Conservation (phyloP, 371 early-diverging fungal species). For the Rhizopus stolonifer region DNA sequence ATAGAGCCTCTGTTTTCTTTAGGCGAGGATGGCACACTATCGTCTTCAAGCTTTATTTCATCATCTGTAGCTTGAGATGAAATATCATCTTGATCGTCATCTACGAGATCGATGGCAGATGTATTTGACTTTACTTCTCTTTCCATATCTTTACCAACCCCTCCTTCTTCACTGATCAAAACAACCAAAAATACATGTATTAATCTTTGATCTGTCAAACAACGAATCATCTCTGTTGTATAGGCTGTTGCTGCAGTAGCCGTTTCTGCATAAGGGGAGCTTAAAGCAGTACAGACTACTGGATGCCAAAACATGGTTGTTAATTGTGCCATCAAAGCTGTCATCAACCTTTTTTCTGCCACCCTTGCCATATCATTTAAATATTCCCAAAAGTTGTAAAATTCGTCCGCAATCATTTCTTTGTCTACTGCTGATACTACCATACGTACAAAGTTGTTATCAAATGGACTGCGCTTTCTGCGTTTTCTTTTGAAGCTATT, state of each 20-base stretch:
- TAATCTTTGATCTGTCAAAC: slow-evolving; percentile 47
- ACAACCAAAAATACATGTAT: slow-evolving; percentile 50
- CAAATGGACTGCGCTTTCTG: slow-evolving; percentile 51
- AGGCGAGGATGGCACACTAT: not conserved
- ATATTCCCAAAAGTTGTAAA: slow-evolving; percentile 55
- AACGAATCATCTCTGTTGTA: slow-evolving; percentile 53
- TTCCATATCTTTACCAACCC: slow-evolving; percentile 51
- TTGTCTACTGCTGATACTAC: slow-evolving; percentile 34
- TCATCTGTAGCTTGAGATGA: slow-evolving; percentile 17
- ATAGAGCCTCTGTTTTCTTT: not conserved
- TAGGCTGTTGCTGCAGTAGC: slow-evolving; percentile 51
- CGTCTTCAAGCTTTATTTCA: slow-evolving; percentile 5
- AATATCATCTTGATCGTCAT: slow-evolving; percentile 38
- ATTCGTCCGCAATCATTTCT: slow-evolving; percentile 42
- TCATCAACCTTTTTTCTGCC: slow-evolving; percentile 48
- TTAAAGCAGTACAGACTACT: slow-evolving; percentile 45
- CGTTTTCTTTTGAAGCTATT: slow-evolving; percentile 49
- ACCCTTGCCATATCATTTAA: slow-evolving; percentile 51
- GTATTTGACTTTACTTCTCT: slow-evolving; percentile 35
- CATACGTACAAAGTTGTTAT: slow-evolving; percentile 39
- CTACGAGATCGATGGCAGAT: slow-evolving; percentile 28
- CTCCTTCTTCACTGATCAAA: slow-evolving; percentile 49
- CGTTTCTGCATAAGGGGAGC: slow-evolving; percentile 41
- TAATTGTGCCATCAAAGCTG: slow-evolving; percentile 48
- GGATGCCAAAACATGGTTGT: slow-evolving; percentile 55